phyloP scores from a whole-genome alignment of 495 filamentous ascomycete species.

The Durotheca rogersii region DNA sequence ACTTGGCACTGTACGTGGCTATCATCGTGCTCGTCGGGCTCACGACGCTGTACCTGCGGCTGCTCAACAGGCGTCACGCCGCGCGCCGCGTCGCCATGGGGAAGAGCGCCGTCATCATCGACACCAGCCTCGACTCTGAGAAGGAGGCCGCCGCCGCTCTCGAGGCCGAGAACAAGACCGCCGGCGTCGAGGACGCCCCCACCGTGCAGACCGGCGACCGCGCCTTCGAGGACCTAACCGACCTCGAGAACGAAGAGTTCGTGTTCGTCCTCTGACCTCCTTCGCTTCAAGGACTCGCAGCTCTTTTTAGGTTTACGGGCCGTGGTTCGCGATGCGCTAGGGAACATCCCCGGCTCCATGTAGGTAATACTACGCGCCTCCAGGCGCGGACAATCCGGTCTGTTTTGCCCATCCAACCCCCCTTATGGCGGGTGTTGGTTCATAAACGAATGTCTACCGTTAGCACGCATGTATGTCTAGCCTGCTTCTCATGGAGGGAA shows the following conservation, averaged over 20 bases:
- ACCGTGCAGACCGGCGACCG: constrained; percentile 43
- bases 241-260: constrained; percentile 51
- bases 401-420: no score
- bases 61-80: constrained; percentile 56
- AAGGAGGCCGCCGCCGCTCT: constrained; percentile 13
- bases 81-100: constrained; percentile 49
- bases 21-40: constrained; percentile 49
- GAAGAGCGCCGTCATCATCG: constrained; percentile 43
- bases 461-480: no score
- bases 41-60: constrained; percentile 46
- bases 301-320: no score
- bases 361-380: no score
- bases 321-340: no score
- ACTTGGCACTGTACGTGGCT: constrained; percentile 57
- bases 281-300: not conserved
- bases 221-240: constrained; percentile 50
- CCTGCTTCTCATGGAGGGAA: no score
- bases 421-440: no score
- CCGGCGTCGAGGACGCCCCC: constrained; percentile 8
- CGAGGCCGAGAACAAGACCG: not conserved
- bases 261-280: constrained; percentile 47
- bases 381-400: no score
- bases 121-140: constrained; percentile 29
- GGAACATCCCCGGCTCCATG: no score
- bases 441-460: no score